Conservation (phyloP, 176 grass and related monocot genomes). For the Poa annua region DNA sequence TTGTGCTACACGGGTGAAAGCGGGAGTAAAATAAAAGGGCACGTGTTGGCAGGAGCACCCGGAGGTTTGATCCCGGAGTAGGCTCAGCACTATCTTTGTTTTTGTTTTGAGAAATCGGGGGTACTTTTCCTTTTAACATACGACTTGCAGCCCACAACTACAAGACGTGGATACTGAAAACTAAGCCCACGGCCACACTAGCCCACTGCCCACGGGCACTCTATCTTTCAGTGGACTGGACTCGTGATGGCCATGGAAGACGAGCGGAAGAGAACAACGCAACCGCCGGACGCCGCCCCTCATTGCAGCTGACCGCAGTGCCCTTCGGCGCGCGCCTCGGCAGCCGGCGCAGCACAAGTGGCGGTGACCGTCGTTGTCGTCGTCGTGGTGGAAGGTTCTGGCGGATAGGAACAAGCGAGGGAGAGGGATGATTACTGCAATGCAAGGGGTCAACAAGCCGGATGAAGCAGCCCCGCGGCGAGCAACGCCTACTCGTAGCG, state of each 20-base stretch:
- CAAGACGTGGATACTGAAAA: too few species aligned
- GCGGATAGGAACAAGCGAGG: not conserved
- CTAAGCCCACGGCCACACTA: not conserved
- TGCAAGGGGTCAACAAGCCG: not conserved
- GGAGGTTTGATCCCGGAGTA: too few species aligned
- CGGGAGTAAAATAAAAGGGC: too few species aligned
- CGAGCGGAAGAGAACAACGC: not conserved
- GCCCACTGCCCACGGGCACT: not conserved
- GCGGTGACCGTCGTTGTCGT: not conserved
- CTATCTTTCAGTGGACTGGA: not conserved
- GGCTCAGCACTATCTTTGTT: too few species aligned
- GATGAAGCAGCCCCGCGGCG: constrained; percentile 27
- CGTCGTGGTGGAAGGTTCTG: not conserved
- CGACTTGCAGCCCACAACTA: too few species aligned
- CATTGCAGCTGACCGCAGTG: not conserved
- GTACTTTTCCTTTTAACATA: too few species aligned
- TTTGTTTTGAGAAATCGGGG: too few species aligned
- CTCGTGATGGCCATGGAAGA: not conserved
- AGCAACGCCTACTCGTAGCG: constrained; percentile 76
- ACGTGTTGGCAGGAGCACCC: too few species aligned
- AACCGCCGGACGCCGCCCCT: constrained; percentile 9
- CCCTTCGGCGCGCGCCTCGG: not conserved
- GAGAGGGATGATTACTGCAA: not conserved
- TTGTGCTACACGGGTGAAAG: too few species aligned
- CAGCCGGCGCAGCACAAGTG: not conserved